These are phyloP conservation scores for Eucalyptus albens DNA, from an alignment of 345 rosid species.

Conservation along the genomic window DNA sequence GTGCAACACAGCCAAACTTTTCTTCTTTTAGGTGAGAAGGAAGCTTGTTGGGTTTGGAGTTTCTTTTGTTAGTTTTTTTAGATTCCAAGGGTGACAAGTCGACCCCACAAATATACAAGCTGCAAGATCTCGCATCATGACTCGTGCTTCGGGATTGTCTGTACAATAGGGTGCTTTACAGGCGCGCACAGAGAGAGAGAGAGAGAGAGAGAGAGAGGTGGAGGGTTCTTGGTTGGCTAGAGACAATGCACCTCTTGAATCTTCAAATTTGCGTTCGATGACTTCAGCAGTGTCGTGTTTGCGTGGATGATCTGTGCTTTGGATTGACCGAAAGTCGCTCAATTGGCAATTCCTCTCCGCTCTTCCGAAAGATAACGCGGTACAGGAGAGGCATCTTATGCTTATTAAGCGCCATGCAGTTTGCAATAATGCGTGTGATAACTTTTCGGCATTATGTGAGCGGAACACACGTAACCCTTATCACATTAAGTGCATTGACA, in stretches of 20 bases:
- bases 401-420: background rate
- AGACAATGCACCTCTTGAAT: background rate
- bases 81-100: background rate
- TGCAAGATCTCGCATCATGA: background rate
- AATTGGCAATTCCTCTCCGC: background rate
- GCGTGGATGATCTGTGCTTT: background rate
- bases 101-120: background rate
- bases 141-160: slow-evolving; percentile 9
- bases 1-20: background rate
- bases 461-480: background rate
- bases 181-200: background rate
- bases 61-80: background rate
- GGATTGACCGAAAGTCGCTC: background rate
- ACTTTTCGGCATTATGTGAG: background rate
- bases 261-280: background rate
- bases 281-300: background rate
- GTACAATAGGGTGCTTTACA: background rate
- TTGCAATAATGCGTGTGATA: background rate
- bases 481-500: background rate
- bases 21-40: background rate
- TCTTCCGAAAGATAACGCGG: background rate
- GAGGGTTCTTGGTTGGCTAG: background rate
- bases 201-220: background rate
- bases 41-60: background rate
- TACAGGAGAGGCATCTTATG: background rate